Percentiles rank a stretch among this genome's conserved stretches.
Conservation (phyloP, 176 grass and related monocot species). For the Aegilops tauschii region DNA sequence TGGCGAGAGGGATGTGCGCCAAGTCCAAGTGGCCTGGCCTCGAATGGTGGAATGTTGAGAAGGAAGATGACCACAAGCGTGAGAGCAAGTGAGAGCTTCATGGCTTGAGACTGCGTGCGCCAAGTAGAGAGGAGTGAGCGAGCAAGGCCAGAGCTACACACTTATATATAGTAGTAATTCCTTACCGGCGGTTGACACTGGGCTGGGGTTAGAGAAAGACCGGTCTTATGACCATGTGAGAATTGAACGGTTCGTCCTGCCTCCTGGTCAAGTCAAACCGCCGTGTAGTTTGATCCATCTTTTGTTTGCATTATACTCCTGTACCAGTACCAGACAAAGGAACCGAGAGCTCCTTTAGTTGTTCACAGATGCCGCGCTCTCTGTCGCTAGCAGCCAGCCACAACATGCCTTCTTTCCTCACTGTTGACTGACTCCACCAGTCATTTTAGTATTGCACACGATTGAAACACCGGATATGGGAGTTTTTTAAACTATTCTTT, state of each 20-base stretch:
- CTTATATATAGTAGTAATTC: background rate
- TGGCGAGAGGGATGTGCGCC: background rate
- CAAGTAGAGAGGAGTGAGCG: no score
- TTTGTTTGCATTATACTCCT: background rate
- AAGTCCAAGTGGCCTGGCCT: slow-evolving; percentile 5
- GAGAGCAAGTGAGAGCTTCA: slow-evolving; percentile 7
- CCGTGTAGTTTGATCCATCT: background rate
- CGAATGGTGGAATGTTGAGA: background rate
- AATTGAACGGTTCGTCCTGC: background rate
- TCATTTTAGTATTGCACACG: background rate
- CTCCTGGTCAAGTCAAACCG: background rate
- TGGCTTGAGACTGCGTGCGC: background rate
- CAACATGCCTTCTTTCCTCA: background rate
- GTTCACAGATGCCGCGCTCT: background rate
- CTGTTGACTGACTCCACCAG: background rate
- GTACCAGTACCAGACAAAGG: background rate
- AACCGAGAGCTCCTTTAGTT: background rate
- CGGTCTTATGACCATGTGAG: background rate
- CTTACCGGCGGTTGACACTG: background rate
- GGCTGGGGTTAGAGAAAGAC: background rate
- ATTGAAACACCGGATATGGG: no score
- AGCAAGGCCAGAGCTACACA: background rate
- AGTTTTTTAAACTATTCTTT: no score
- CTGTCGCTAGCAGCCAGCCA: no score
- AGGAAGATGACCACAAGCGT: background rate